Conservation (phyloP, 2,329 filamentous ascomycete genomes). For the Paecilomyces dactylethromorphus region DNA sequence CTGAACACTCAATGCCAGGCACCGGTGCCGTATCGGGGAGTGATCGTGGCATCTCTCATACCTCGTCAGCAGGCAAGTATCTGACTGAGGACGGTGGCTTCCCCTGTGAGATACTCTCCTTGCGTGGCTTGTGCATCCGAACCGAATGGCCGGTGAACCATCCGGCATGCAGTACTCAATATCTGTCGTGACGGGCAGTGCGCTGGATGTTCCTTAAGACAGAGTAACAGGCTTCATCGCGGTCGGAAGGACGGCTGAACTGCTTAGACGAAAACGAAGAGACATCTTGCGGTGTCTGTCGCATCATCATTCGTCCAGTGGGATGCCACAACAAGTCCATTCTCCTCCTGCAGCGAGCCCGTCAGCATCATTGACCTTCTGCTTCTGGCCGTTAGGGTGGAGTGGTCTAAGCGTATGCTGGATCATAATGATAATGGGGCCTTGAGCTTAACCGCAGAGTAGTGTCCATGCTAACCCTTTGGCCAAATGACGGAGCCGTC, state of each 20-base stretch:
- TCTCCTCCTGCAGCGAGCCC: neutral
- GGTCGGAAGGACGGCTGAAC: neutral
- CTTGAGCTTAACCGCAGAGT: neutral
- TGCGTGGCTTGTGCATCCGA: neutral
- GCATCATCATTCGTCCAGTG: neutral
- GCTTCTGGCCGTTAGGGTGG: neutral
- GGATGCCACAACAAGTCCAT: neutral
- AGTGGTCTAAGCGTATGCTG: neutral
- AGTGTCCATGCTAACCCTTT: neutral
- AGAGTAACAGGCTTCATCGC: neutral
- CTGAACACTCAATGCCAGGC: neutral
- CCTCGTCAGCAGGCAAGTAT: neutral
- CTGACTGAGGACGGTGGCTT: neutral
- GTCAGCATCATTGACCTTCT: neutral
- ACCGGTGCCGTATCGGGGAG: neutral
- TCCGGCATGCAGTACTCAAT: neutral
- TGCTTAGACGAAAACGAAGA: neutral
- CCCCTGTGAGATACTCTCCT: neutral
- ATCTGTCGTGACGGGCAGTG: neutral
- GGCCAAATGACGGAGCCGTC: neutral
- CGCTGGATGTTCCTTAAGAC: neutral
- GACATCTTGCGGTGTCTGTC: neutral
- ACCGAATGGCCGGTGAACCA: neutral
- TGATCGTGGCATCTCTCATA: neutral
- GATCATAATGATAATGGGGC: neutral